These are phyloP conservation scores for Pyrenopolyporus hunteri DNA, from an alignment of 495 filamentous ascomycete species.

Conservation along the genomic window DNA sequence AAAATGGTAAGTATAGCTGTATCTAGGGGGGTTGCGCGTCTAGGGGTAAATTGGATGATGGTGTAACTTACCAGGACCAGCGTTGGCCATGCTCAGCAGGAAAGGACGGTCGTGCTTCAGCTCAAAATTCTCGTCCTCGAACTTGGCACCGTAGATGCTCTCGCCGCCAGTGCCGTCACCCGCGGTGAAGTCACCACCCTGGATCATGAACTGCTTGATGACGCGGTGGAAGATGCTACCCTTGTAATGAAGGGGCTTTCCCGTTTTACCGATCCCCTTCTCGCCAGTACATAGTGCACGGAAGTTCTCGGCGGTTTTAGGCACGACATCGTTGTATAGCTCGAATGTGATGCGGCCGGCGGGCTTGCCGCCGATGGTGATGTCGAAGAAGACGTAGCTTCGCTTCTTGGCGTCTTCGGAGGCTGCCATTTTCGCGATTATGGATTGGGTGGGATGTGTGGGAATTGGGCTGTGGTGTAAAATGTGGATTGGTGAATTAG, in stretches of 20 bases:
- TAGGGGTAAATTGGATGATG: neutral
- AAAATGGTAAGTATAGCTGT: constrained; percentile 7
- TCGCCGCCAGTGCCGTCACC: constrained; percentile 95
- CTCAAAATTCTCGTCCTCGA: constrained; percentile 95
- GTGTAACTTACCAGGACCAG: constrained; percentile 77
- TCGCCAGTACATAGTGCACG: constrained; percentile 92
- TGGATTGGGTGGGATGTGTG: neutral
- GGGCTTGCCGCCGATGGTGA: constrained; percentile 73
- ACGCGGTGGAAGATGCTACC: constrained; percentile 92
- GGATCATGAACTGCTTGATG: constrained; percentile 99
- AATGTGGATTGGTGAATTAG: neutral
- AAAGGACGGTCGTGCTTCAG: constrained; percentile 94
- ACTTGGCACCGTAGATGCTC: constrained; percentile 97
- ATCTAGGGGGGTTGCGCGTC: neutral
- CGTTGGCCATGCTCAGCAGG: constrained; percentile 96
- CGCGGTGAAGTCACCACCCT: constrained; percentile 97
- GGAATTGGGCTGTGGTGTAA: neutral
- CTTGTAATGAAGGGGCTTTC: constrained; percentile 91
- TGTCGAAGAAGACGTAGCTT: constrained; percentile 86
- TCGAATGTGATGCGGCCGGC: constrained; percentile 81
- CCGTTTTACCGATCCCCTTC: constrained; percentile 80
- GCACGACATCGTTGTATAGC: constrained; percentile 88
- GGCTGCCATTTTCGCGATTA: constrained; percentile 40
- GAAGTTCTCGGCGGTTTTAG: constrained; percentile 97
- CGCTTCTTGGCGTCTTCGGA: constrained; percentile 55